These are phyloP conservation scores for Verbena officinalis DNA, from an alignment of 257 asterid species.

Conservation along the genomic window DNA sequence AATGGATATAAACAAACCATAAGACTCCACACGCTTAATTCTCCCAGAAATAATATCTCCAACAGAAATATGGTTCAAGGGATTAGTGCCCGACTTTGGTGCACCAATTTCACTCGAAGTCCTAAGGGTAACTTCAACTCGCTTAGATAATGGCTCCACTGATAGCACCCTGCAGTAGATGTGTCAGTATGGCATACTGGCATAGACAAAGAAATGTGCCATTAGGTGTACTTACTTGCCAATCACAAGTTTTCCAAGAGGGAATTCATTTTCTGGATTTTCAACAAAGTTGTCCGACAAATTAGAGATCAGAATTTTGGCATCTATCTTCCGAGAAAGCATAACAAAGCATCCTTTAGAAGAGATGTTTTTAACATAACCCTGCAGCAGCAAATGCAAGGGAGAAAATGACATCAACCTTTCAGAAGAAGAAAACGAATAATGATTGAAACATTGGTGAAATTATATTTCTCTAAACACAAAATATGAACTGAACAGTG, in stretches of 20 bases:
- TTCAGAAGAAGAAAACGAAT: conserved; percentile 15
- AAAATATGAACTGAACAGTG: neutral
- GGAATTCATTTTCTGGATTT: conserved; percentile 73
- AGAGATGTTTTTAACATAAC: conserved; percentile 81
- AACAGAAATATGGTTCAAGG: conserved; percentile 49
- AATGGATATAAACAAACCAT: conserved; percentile 82
- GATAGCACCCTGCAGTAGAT: conserved; percentile 69
- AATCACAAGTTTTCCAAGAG: conserved; percentile 75
- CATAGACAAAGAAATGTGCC: conserved; percentile 24
- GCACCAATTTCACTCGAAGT: conserved; percentile 65
- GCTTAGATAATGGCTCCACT: conserved; percentile 86
- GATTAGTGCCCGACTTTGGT: conserved; percentile 48
- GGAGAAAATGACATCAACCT: neutral
- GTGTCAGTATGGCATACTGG: conserved; percentile 37
- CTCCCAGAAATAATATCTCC: conserved; percentile 79
- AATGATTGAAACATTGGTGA: conserved; percentile 23
- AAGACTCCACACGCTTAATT: conserved; percentile 79
- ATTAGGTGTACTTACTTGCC: conserved; percentile 64
- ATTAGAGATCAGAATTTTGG: conserved; percentile 77
- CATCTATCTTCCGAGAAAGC: conserved; percentile 88
- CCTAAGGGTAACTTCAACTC: conserved; percentile 84
- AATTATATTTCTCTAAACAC: conserved; percentile 1
- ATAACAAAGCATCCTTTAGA: conserved; percentile 79
- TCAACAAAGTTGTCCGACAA: conserved; percentile 78
- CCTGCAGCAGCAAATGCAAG: conserved; percentile 49